phyloP scores from a whole-genome alignment of 305 asterid genomes.

The Fraxinus sp. region DNA sequence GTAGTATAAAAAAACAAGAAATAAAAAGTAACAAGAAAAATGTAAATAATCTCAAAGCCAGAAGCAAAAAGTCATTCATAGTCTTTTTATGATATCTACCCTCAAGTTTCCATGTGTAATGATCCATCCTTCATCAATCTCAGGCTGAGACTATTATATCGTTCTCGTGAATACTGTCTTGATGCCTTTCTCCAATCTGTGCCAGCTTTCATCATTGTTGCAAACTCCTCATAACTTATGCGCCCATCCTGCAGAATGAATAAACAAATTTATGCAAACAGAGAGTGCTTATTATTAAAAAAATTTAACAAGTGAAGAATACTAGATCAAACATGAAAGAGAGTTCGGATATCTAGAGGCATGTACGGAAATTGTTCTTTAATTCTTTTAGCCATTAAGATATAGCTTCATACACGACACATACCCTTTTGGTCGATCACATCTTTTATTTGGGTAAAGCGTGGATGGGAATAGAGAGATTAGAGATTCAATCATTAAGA shows the following conservation, averaged over 20 bases:
- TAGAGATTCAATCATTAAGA: background rate
- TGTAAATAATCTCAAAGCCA: background rate
- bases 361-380: background rate
- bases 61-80: constrained; percentile 9
- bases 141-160: constrained; percentile 69
- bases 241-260: constrained; percentile 63
- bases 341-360: background rate
- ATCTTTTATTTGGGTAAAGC: background rate
- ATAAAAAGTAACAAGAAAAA: background rate
- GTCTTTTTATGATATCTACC: constrained; percentile 23
- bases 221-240: constrained; percentile 64
- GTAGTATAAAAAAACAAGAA: background rate
- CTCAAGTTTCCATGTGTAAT: constrained; percentile 34
- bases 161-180: constrained; percentile 75
- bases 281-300: background rate
- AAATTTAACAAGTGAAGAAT: background rate
- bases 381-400: background rate
- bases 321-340: background rate
- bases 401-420: background rate
- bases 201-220: constrained; percentile 75
- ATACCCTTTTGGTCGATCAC: background rate
- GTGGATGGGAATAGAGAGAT: background rate
- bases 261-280: background rate
- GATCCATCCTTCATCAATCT: constrained; percentile 64
- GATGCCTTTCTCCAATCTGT: constrained; percentile 91